Evolutionary conservation across 176 grass and related monocot genomes (phyloP), one percentile per base, ranked within the genome.

Genomic region (Cocos nucifera): DNA sequence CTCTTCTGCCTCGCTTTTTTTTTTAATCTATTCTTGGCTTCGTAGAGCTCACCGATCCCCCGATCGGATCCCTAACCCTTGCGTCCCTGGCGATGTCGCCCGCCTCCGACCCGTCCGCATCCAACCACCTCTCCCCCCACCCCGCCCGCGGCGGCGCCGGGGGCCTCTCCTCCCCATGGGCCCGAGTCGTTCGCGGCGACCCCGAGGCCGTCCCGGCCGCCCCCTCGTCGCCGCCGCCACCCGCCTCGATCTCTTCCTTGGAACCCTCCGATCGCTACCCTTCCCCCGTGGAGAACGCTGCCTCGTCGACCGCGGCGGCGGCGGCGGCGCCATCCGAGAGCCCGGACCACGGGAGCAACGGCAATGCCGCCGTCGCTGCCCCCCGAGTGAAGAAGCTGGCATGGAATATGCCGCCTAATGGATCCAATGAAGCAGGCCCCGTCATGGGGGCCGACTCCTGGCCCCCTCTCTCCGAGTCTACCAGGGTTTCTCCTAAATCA

Each of bases 381-480:
- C 48, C 16, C 59, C 49, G 73, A 54, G 72, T 51, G 51, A 71
- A 70, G 61, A 89, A 82, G 78, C 68, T 72, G 24, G 79, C 63
- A 61, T 89, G 85, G 90, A 86, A 65, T 51, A 58, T 81, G 58
- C 72, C 66, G 26, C 55, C 75, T 48, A 14, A 39, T 17, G 61
- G 27, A 6, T 22, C 59, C 1, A 66, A 57, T 3, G 61, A 49
- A 0, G 28, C 50, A 18, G 55, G n/a, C 32, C 2, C 73, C n/a
- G 30, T 19, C 54, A 25, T 22, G 68, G 81, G 62, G 4, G 71
- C 73, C 0, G 79, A 59, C 9, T 74, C 79, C 6, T 86, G 90
- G 86, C 86, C 90, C 1, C 61, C 86, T 57, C 86, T 89, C 6
- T 32, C 39, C 4, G 79, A 58, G 23, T 55, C 79, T 12, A 44